These are phyloP conservation scores for Nakazawaea ambrosiae DNA, from an alignment of 805 yeast species.

Conservation along the genomic window DNA sequence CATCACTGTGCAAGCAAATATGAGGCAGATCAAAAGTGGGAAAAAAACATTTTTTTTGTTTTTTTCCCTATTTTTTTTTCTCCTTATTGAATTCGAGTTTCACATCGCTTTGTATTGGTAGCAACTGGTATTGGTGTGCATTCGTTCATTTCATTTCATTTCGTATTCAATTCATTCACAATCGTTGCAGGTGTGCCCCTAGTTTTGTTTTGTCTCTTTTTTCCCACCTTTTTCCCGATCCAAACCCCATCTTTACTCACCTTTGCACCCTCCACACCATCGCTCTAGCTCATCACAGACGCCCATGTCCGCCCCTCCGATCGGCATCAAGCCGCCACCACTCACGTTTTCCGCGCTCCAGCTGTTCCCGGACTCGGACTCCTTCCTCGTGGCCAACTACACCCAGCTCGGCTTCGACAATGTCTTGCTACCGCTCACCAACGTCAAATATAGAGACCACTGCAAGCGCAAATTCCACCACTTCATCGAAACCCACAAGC, in stretches of 20 bases:
- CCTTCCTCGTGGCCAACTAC: slow-evolving; percentile 19
- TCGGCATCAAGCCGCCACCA: slow-evolving; percentile 42
- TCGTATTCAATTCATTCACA: no score
- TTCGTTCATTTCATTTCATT: background rate
- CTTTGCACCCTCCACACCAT: no score
- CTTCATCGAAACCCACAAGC: slow-evolving; percentile 16
- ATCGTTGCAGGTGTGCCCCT: no score
- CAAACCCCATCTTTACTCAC: background rate
- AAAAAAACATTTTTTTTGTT: no score
- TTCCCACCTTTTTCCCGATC: background rate
- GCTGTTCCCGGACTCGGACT: slow-evolving; percentile 23
- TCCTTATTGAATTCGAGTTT: background rate
- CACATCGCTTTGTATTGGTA: background rate
- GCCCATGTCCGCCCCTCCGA: no score
- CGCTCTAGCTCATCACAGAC: no score
- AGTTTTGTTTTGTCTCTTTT: background rate
- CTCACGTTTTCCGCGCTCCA: slow-evolving; percentile 13
- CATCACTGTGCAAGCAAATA: no score
- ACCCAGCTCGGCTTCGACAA: slow-evolving; percentile 39
- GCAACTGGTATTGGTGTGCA: background rate
- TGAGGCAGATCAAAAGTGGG: no score
- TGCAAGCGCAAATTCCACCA: slow-evolving; percentile 31
- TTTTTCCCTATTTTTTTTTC: background rate
- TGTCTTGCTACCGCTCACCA: slow-evolving; percentile 49
- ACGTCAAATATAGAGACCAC: slow-evolving; percentile 37